Evolutionary conservation across 2,329 filamentous ascomycete species (phyloP), one percentile per base, ranked within the genome.

Genomic region (Phaeosphaeriaceae sp.): DNA sequence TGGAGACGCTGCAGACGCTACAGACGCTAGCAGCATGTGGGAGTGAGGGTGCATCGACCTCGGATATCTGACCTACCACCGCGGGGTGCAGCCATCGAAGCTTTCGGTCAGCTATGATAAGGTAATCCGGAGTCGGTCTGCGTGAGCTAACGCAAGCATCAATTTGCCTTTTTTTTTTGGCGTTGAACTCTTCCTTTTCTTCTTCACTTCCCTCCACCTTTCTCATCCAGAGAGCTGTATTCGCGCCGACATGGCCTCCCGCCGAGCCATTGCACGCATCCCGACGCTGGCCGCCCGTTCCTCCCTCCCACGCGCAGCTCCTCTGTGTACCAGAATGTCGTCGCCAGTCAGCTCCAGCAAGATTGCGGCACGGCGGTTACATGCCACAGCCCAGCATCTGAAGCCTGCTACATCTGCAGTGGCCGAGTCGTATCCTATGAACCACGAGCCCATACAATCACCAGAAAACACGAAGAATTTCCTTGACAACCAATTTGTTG

Each of bases 381-480:
- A 86, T 68, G 80, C 79, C 42, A 85, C 83, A 5, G 77, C 79
- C 7, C 73, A 76, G 48, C 81, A 83, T 48, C 71, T 83, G 30
- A 72, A 69, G 55, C 72, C 76, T 49, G 77, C 76, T 40, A 74
- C 79, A 45, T 79, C 81, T 12, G 77, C 79, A 33, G 76, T 78
- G 32, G 77, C 79, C n/a, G 75, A 79, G 43, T 75, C 79, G 49
- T 93, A 87, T 73, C 88, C 87, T 20, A 87, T 80, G 46, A 85
- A 81, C 17, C 90, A 94, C 77, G 86, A 88, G 45, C 85, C 85
- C 76, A 86, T 91, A 63, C 67, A 82, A 60, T 74, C 83, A 50
- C 85, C 88, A 30, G 76, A 82, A 63, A 84, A 92, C 71, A 93
- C 90, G 12, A 87, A 86, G 21, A 92, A 89, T 79, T 94, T 94